Percentiles rank a stretch among this genome's conserved stretches.
phyloP scores from a whole-genome alignment of 768 basidiomycete species.

The Pulveroboletus sp. region DNA sequence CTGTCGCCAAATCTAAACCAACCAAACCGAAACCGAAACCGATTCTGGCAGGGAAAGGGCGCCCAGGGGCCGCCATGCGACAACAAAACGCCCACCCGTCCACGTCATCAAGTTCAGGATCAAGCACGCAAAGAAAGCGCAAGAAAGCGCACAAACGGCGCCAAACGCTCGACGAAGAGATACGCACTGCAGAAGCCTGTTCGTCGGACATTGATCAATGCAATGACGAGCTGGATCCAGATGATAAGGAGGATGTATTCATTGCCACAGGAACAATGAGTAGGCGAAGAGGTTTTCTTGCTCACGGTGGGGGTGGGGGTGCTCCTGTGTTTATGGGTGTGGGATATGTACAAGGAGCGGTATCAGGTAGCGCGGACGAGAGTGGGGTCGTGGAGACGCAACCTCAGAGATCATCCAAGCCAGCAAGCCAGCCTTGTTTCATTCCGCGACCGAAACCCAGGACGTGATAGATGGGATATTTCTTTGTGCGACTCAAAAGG shows the following conservation, averaged over 20 bases:
- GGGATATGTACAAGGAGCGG: slow-evolving; percentile 59
- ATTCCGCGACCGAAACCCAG: slow-evolving; percentile 24
- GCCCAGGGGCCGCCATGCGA: slow-evolving; percentile 4
- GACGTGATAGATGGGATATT: slow-evolving; percentile 5
- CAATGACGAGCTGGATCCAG: slow-evolving; percentile 37
- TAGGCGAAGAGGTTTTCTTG: slow-evolving; percentile 57
- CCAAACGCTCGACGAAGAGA: slow-evolving; percentile 64
- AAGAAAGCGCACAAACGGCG: slow-evolving; percentile 32
- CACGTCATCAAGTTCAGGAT: slow-evolving; percentile 8
- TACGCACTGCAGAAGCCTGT: slow-evolving; percentile 43
- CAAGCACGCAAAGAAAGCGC: slow-evolving; percentile 14
- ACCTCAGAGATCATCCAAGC: slow-evolving; percentile 5
- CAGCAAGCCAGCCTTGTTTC: slow-evolving; percentile 14
- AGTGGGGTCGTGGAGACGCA: not conserved
- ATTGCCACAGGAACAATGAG: slow-evolving; percentile 52
- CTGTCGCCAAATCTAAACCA: slow-evolving; percentile 9
- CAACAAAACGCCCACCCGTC: slow-evolving; percentile 1
- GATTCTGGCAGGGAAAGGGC: slow-evolving; percentile 15
- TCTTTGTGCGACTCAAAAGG: not conserved
- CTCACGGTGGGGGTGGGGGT: slow-evolving; percentile 73
- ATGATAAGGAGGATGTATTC: slow-evolving; percentile 39
- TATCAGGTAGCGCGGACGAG: slow-evolving; percentile 25
- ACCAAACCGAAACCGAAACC: slow-evolving; percentile 16
- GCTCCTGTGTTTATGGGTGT: slow-evolving; percentile 64
- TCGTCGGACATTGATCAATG: slow-evolving; percentile 29